Conservation (phyloP, 2,329 filamentous ascomycete species). For the Epichloe hybrida region DNA sequence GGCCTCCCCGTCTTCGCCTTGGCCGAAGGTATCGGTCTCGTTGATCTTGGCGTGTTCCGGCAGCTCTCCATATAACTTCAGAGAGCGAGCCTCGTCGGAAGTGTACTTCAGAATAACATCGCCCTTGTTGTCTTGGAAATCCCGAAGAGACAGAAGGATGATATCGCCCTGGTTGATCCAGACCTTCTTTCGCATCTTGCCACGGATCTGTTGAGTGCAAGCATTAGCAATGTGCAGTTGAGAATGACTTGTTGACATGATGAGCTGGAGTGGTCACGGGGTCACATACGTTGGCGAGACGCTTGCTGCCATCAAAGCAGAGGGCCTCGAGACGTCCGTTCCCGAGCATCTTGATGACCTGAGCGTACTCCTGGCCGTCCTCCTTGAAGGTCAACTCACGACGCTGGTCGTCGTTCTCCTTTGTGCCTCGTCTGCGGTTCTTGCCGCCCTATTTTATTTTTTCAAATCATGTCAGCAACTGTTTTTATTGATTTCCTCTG, state of each 20-base stretch:
- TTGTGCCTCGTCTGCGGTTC: conserved; percentile 96
- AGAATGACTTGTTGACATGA: too few species aligned
- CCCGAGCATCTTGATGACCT: conserved; percentile 75
- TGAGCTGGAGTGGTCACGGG: too few species aligned
- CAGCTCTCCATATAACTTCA: conserved; percentile 95
- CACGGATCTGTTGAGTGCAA: conserved; percentile 37
- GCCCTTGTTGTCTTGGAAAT: conserved; percentile 91
- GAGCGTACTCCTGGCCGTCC: conserved; percentile 63
- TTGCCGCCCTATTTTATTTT: conserved; percentile 67
- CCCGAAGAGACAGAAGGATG: conserved; percentile 73
- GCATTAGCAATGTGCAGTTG: not conserved
- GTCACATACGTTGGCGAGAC: conserved; percentile 26
- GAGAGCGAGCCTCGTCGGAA: conserved; percentile 83
- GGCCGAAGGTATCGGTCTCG: conserved; percentile 90
- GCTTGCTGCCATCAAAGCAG: conserved; percentile 72
- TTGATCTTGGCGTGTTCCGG: conserved; percentile 99
- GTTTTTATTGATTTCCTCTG: not conserved
- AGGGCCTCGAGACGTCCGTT: conserved; percentile 86
- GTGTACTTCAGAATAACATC: conserved; percentile 96
- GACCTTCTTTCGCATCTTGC: conserved; percentile 98
- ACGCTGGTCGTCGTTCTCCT: conserved; percentile 98
- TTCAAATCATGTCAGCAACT: conserved; percentile 5
- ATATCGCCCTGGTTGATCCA: conserved; percentile 99
- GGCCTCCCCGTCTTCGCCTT: conserved; percentile 86
- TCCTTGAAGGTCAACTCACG: conserved; percentile 98